These are phyloP conservation scores for Lichtheimia corymbifera DNA, from an alignment of 371 early-diverging fungal genomes.

Conservation along the genomic window DNA sequence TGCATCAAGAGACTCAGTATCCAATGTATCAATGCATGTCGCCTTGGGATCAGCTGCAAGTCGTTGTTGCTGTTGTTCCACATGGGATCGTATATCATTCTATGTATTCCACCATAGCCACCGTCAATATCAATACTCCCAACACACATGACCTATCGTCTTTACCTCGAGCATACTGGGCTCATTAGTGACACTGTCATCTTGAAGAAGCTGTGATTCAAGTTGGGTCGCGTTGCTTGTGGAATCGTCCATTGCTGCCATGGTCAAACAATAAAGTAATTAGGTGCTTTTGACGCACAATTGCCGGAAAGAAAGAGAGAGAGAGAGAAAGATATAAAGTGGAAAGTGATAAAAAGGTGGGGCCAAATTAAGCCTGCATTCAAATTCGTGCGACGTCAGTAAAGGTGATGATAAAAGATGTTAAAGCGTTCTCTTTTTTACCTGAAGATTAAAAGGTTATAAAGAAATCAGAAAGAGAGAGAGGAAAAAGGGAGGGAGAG, in stretches of 20 bases:
- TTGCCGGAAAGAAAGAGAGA: background rate
- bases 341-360: too few relatives aligned
- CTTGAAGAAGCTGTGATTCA: slow-evolving; percentile 25
- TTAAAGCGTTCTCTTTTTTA: background rate
- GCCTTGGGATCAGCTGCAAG: slow-evolving; percentile 62
- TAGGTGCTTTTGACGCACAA: background rate
- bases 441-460: background rate
- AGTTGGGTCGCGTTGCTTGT: background rate
- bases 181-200: slow-evolving; percentile 35
- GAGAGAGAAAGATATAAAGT: background rate
- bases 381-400: background rate
- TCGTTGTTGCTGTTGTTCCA: slow-evolving; percentile 61
- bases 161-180: too few relatives aligned
- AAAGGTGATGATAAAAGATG: background rate
- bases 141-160: too few relatives aligned
- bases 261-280: background rate
- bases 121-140: too few relatives aligned
- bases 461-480: background rate
- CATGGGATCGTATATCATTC: slow-evolving; percentile 49
- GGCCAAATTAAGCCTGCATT: background rate
- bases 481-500: background rate
- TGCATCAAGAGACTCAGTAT: background rate
- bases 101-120: too few relatives aligned
- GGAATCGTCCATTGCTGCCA: too few relatives aligned
- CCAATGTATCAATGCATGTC: slow-evolving; percentile 47